Evolutionary conservation across 1,139 yeast species (phyloP).

Genomic region (Yamadazyma atmosphaerica): DNA sequence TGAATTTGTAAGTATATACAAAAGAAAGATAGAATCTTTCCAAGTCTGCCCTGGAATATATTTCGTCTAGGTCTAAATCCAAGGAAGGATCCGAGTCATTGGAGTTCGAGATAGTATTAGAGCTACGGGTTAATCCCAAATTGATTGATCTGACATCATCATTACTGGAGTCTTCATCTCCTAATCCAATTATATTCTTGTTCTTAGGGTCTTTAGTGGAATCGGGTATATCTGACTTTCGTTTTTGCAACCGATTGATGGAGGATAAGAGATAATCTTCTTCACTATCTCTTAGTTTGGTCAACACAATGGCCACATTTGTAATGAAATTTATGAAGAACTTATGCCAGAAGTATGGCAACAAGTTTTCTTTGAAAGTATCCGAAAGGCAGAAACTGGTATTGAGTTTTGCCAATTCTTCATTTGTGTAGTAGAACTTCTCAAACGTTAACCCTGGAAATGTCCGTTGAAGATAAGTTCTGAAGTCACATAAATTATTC

Average conservation of each 20-base stretch:
- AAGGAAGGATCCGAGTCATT: slow-evolving; percentile 4
- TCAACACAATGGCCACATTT: slow-evolving; percentile 76
- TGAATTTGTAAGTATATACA: slow-evolving; percentile 63
- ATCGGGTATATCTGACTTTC: slow-evolving; percentile 15
- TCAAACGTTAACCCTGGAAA: slow-evolving; percentile 55
- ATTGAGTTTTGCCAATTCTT: slow-evolving; percentile 6
- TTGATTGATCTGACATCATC: background rate
- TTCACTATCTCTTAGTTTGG: slow-evolving; percentile 79
- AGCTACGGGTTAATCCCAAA: background rate
- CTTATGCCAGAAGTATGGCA: slow-evolving; percentile 48
- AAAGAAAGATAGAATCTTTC: slow-evolving; percentile 84
- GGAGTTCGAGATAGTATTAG: background rate
- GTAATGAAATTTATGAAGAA: slow-evolving; percentile 64
- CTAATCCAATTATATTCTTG: background rate
- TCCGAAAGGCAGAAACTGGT: slow-evolving; percentile 21
- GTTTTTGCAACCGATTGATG: slow-evolving; percentile 29
- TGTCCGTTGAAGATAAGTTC: slow-evolving; percentile 66
- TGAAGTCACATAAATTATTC: slow-evolving; percentile 60
- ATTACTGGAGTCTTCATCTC: background rate
- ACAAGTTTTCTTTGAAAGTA: slow-evolving; percentile 28
- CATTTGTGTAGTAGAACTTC: slow-evolving; percentile 22
- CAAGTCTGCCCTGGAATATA: slow-evolving; percentile 74
- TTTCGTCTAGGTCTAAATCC: slow-evolving; percentile 48
- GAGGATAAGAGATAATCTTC: slow-evolving; percentile 74
- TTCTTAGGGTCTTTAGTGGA: background rate